A percentile compares a stretch with the other conserved stretches of the same genome.
phyloP scores from a whole-genome alignment of 805 yeast genomes.

The Ogataea naganishii region DNA sequence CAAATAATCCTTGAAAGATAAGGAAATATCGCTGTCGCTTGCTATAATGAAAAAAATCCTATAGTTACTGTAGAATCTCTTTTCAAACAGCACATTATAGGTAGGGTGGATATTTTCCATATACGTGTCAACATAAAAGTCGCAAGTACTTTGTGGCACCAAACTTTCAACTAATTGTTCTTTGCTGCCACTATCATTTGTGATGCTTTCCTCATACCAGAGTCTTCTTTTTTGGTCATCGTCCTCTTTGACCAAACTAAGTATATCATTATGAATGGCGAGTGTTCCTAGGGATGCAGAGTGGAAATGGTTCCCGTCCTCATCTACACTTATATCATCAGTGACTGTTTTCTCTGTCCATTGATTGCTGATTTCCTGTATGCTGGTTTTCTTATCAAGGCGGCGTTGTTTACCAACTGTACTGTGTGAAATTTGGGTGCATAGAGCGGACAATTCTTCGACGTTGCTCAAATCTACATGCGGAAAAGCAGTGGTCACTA shows the following conservation, averaged over 20 bases:
- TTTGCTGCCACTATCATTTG: slow-evolving; percentile 1
- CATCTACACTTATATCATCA: background rate
- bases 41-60: slow-evolving; percentile 3
- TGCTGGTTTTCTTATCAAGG: background rate
- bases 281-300: too few relatives aligned
- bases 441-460: too few relatives aligned
- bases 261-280: slow-evolving; percentile 2
- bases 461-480: too few relatives aligned
- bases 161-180: slow-evolving; percentile 1
- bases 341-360: slow-evolving; percentile 1
- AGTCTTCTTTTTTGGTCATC: slow-evolving; percentile 1
- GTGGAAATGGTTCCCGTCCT: too few relatives aligned
- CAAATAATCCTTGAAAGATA: too few relatives aligned
- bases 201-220: background rate
- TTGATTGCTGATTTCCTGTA: slow-evolving; percentile 1
- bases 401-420: too few relatives aligned
- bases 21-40: background rate
- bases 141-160: slow-evolving; percentile 3
- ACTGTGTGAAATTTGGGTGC: too few relatives aligned
- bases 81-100: slow-evolving; percentile 4
- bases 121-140: slow-evolving; percentile 2
- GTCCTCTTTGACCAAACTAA: background rate
- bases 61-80: slow-evolving; percentile 3
- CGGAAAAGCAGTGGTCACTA: too few relatives aligned
- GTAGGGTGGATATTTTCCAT: slow-evolving; percentile 5